A percentile compares a stretch with the other conserved stretches of the same genome.
Conservation (phyloP, 108 stramenopile species). For the Fragilaria crotonensis region DNA sequence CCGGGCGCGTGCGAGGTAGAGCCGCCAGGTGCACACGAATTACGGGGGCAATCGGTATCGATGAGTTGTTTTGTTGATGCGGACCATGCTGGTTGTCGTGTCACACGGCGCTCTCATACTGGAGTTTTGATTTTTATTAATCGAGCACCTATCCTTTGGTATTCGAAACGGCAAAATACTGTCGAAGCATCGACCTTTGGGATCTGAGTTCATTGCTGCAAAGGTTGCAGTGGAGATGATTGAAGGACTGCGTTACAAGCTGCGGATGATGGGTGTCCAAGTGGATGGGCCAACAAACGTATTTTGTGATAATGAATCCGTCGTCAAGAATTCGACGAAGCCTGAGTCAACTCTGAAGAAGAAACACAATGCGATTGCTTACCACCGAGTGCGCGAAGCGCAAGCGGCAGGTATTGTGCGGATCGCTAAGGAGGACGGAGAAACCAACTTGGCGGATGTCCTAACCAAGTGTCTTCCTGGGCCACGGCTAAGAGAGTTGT, state of each 20-base stretch:
- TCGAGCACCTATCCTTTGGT: slow-evolving; percentile 32
- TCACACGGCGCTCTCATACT: slow-evolving; percentile 40
- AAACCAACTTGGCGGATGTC: slow-evolving; percentile 37
- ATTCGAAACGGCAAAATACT: slow-evolving; percentile 43
- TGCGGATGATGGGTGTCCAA: slow-evolving; percentile 51
- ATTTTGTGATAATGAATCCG: slow-evolving; percentile 36
- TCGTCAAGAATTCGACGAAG: slow-evolving; percentile 17
- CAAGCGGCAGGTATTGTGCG: slow-evolving; percentile 15
- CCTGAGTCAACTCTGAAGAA: slow-evolving; percentile 40
- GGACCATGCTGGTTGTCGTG: slow-evolving; percentile 36
- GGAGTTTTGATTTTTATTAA: slow-evolving; percentile 46
- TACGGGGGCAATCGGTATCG: too few species aligned
- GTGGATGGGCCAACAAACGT: slow-evolving; percentile 19
- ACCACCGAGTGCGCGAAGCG: slow-evolving; percentile 34
- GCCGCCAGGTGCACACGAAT: too few species aligned
- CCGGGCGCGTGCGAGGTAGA: slow-evolving; percentile 15
- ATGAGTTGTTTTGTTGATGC: slow-evolving; percentile 39
- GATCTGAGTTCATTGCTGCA: slow-evolving; percentile 33
- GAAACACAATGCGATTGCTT: slow-evolving; percentile 35
- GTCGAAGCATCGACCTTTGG: slow-evolving; percentile 50
- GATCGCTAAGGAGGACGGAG: slow-evolving; percentile 8
- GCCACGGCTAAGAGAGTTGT: too few species aligned
- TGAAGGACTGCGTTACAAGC: slow-evolving; percentile 42
- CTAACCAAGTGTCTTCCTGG: slow-evolving; percentile 32
- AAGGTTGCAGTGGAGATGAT: slow-evolving; percentile 28